These are phyloP conservation scores for Mortierella sp. DNA, from an alignment of 371 early-diverging fungal species.

Conservation along the genomic window DNA sequence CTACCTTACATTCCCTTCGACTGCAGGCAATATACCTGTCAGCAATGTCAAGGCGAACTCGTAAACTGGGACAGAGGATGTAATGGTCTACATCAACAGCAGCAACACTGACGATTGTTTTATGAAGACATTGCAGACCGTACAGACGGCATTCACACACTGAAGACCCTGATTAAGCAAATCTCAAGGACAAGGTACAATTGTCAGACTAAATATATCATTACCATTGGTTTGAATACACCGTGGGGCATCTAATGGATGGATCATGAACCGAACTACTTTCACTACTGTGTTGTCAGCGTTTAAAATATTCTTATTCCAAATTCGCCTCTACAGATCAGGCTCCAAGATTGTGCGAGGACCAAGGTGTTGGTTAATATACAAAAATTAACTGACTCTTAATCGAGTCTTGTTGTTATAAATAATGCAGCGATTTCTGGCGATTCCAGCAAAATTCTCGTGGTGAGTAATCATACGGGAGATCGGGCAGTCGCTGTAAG, in stretches of 20 bases:
- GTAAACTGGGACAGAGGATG: slow-evolving; percentile 21
- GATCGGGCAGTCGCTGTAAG: no score
- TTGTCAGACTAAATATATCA: neutral
- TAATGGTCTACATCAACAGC: slow-evolving; percentile 28
- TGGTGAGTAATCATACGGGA: no score
- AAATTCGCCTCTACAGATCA: no score
- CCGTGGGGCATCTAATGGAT: neutral
- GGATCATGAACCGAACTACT: no score
- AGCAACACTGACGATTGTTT: neutral
- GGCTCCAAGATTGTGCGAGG: no score
- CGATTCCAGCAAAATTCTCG: no score
- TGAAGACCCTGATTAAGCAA: slow-evolving; percentile 27
- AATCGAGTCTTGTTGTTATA: no score
- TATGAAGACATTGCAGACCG: slow-evolving; percentile 8
- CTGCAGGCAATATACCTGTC: neutral
- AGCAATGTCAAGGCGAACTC: slow-evolving; percentile 15
- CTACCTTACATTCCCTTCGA: slow-evolving; percentile 22
- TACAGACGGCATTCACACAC: slow-evolving; percentile 7
- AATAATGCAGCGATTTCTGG: no score
- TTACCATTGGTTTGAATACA: neutral
- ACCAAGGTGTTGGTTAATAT: no score
- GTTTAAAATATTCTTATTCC: no score
- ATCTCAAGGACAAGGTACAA: slow-evolving; percentile 7
- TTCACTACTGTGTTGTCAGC: no score
- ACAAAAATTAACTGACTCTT: no score